Base-by-base conservation (phyloP, 192 early-diverging fungal genomes). In the Diversispora eburnea region DNA sequence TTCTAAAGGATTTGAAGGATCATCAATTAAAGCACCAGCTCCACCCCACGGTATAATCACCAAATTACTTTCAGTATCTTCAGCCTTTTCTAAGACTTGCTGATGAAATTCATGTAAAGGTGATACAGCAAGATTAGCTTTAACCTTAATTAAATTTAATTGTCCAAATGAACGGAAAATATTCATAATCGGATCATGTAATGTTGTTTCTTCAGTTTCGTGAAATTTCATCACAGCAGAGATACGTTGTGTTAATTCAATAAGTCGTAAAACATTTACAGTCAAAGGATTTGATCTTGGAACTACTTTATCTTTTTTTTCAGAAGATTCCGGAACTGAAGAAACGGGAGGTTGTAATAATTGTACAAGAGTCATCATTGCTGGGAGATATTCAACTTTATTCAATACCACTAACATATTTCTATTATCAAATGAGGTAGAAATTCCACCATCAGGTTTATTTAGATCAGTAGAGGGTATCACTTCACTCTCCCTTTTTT, bases 121-220 rank as follows among this genome's bases (percentile, higher is more conserved):
- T 12, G 85, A 77, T 41, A 95, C 79, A 17, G 79, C 78, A 61
- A 98, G 77, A 8, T 84, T 78, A 3, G 91, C 85, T 7, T 82
- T 78, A 45, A 95, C 79, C 1, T 76, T 76, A 57, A 95, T 84
- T 10, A 86, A 82, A 77, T 88, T 91, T 10, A 96, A 80, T 43
- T 84, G 87, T 22, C 89, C 91, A 81, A 96, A 94, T 0, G 92
- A 90, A 3, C 91, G 79, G 78, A 98, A 90, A 51, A 95, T 90
- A 45, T 86, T 91, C 77, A 98, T 78, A 13, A 94, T 84, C 0
- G 93, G 86, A 72, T 96, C 96, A 8, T 80, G 77, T 4, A 83
- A 79, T 8, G 89, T 68, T 9, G 88, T 92, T 41, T 85, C 79
- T 52, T 80, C 82, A 0, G 81, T 77, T 63, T 95, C 91, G 41